Base-by-base conservation (phyloP, 352 stramenopile genomes). In the Aphanomyces astaci region DNA sequence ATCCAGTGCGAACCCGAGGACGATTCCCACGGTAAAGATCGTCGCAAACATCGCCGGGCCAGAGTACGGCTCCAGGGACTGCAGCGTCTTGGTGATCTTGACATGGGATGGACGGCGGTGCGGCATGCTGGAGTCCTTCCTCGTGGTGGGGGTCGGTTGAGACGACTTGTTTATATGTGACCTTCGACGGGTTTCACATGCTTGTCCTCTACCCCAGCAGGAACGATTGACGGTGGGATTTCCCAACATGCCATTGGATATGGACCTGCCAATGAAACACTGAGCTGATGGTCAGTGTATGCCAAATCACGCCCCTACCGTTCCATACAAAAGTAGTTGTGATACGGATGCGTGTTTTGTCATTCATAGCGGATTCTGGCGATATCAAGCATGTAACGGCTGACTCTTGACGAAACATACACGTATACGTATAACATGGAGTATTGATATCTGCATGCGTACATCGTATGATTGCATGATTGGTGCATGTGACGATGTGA, bases 1-100 rank as follows among this genome's bases (percentile, higher is more conserved):
- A 53, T 92, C 62, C 13, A 94, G 69, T 15, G 70, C 72, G 22
- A 88, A 66, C 0, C 83, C 86, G 33, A 94, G 80, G 39, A 76
- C 43, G 19, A 90, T 66, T 0, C 85, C 85, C 2, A 84, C 64
- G 0, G 77, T 70, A 19, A 91, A 70, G 70, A 94, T 91, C n/a
- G 86, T 53, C 17, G 67, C 32, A 17, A 78, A 74, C 52, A 88
- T 76, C 3, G 88, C 3, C 2, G 28, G n/a, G n/a, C 39, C 48
- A 19, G 39, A 30, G 51, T 68, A 68, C 43, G 43, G 62, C 43
- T 45, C 62, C 32, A 68, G 30, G 19, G 62, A 45, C 36, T 15
- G 7, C 36, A 43, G 36, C 15, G 36, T 43, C 36, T 43, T 43
- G 36, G 36, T 15, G 15, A 43, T 43, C 15, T 43, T 43, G 36